Percentiles rank a stretch among this genome's conserved stretches.
These are phyloP conservation scores for Tricladium varicosporioides DNA, from an alignment of 2,329 filamentous ascomycete species.

Conservation along the genomic window DNA sequence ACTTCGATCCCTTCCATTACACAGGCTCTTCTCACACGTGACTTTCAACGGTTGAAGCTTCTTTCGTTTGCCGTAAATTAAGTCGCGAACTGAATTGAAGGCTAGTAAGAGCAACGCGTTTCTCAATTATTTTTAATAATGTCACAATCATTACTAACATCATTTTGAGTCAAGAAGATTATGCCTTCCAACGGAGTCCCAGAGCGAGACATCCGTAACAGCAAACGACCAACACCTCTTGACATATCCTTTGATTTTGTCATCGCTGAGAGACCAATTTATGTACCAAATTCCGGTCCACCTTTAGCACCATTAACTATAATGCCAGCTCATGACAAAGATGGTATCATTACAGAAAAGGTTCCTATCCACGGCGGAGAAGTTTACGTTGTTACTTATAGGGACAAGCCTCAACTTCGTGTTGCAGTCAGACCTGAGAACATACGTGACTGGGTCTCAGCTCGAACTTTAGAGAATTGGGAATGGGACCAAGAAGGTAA, in stretches of 20 bases:
- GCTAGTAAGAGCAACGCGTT: too few relatives aligned
- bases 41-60: too few relatives aligned
- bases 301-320: slow-evolving; percentile 47
- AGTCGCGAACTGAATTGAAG: too few relatives aligned
- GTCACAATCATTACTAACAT: neutral
- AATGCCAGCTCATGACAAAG: slow-evolving; percentile 47
- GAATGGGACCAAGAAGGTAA: slow-evolving; percentile 40
- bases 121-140: too few relatives aligned
- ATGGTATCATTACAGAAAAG: slow-evolving; percentile 53
- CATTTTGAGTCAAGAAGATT: neutral
- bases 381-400: slow-evolving; percentile 26
- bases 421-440: slow-evolving; percentile 50
- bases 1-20: too few relatives aligned
- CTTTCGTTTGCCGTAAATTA: too few relatives aligned
- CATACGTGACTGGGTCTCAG: slow-evolving; percentile 58
- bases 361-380: slow-evolving; percentile 43
- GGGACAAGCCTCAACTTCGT: slow-evolving; percentile 40
- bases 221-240: neutral
- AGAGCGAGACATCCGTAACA: neutral
- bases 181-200: neutral
- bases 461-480: slow-evolving; percentile 54
- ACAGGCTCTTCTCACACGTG: too few relatives aligned
- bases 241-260: slow-evolving; percentile 27
- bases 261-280: slow-evolving; percentile 33
- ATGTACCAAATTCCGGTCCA: slow-evolving; percentile 48